Conservation (phyloP, 352 stramenopile genomes). For the Paralagenidium karlingii region DNA sequence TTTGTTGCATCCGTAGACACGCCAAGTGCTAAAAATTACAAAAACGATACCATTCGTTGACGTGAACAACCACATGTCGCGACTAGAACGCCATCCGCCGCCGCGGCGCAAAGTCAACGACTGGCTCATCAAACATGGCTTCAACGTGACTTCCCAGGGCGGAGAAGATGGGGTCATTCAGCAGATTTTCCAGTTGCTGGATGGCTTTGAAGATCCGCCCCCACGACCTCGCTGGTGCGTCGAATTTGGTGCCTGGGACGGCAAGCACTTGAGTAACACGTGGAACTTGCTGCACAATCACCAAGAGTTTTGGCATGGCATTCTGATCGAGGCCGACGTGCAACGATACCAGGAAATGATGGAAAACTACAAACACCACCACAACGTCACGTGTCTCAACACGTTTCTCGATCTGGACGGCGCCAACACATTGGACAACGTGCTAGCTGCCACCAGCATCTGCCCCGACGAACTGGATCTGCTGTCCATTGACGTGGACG, state of each 20-base stretch:
- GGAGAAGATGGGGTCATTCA: slow-evolving; percentile 72
- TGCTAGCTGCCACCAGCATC: slow-evolving; percentile 6
- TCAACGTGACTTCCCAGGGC: slow-evolving; percentile 50
- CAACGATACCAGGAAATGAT: slow-evolving; percentile 23
- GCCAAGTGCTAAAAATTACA: too few relatives aligned
- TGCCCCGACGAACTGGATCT: slow-evolving; percentile 13
- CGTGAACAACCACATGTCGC: too few relatives aligned
- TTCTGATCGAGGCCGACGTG: slow-evolving; percentile 69
- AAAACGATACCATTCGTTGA: too few relatives aligned
- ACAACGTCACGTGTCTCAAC: slow-evolving; percentile 32
- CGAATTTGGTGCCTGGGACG: slow-evolving; percentile 79
- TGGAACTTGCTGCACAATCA: slow-evolving; percentile 28
- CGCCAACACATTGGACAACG: slow-evolving; percentile 10
- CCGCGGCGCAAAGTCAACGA: slow-evolving; percentile 14
- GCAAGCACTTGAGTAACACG: slow-evolving; percentile 66
- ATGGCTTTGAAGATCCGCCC: slow-evolving; percentile 2
- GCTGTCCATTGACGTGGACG: slow-evolving; percentile 66
- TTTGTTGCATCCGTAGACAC: too few relatives aligned
- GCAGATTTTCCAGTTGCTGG: slow-evolving; percentile 34
- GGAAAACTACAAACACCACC: slow-evolving; percentile 21
- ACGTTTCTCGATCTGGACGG: slow-evolving; percentile 27
- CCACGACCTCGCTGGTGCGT: slow-evolving; percentile 30
- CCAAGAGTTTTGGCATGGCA: slow-evolving; percentile 26
- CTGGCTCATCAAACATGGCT: slow-evolving; percentile 43
- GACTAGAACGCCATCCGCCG: slow-evolving; percentile 6